A percentile compares a stretch with the other conserved stretches of the same genome.
Evolutionary conservation across 257 asterid species (phyloP).

Genomic region (Galeopsis tetrahit): DNA sequence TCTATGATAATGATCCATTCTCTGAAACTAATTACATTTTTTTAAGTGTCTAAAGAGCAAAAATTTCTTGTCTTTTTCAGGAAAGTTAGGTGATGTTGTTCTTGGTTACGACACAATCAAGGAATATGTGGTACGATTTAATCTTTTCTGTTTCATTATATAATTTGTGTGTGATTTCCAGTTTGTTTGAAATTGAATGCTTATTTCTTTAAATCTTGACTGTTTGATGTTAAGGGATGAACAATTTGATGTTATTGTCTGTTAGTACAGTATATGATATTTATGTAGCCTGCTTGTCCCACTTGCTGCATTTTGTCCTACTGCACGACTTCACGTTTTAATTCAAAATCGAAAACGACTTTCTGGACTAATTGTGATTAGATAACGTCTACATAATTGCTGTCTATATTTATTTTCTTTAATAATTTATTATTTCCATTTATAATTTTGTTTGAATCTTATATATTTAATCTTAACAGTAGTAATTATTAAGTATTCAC

Average conservation of each 20-base stretch:
- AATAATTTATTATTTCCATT: neutral
- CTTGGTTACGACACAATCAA: constrained; percentile 77
- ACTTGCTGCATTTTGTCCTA: constrained; percentile 27
- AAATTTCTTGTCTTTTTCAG: constrained; percentile 36
- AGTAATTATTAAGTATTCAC: neutral
- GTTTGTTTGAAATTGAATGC: constrained; percentile 7
- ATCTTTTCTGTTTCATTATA: neutral
- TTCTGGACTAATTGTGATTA: constrained; percentile 9
- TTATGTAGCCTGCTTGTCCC: neutral
- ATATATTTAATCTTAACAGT: neutral
- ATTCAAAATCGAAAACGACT: constrained; percentile 25
- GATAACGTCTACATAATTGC: constrained; percentile 14
- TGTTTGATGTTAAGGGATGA: neutral
- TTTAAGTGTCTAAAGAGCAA: neutral
- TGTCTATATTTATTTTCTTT: neutral
- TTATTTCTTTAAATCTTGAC: neutral
- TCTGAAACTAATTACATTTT: constrained; percentile 8
- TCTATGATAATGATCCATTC: neutral
- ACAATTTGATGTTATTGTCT: neutral
- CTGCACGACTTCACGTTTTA: neutral
- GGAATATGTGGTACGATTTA: constrained; percentile 56
- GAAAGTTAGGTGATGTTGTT: constrained; percentile 67
- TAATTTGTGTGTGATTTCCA: neutral
- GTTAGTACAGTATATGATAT: neutral
- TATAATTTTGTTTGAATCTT: neutral